A percentile compares a stretch with the other conserved stretches of the same genome.
Evolutionary conservation across 2,329 filamentous ascomycete genomes (phyloP).

Genomic region (Magnaporthiopsis rhizophila): DNA sequence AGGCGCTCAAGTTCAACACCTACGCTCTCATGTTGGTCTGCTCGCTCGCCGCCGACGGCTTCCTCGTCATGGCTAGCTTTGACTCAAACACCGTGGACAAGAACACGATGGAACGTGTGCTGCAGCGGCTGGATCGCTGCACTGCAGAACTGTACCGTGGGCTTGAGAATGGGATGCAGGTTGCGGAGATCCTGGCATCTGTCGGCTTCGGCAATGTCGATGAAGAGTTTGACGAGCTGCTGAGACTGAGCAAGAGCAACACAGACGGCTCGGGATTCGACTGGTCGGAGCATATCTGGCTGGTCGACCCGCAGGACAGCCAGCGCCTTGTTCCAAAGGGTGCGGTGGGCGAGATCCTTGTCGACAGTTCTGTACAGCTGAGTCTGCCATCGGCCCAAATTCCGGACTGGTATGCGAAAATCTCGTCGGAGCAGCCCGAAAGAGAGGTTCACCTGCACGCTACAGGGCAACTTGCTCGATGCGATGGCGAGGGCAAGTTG

Average conservation of each 20-base stretch:
- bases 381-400: conserved; percentile 1
- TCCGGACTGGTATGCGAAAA: neutral
- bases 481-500: conserved; percentile 20
- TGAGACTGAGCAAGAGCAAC: neutral
- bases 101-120: conserved; percentile 42
- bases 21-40: conserved; percentile 61
- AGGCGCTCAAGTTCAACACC: conserved; percentile 50
- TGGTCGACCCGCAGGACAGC: conserved; percentile 29
- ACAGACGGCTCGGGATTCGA: neutral
- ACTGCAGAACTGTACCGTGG: conserved; percentile 39
- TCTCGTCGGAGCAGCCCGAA: neutral
- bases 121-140: conserved; percentile 44
- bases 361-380: conserved; percentile 18
- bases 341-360: conserved; percentile 34
- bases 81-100: conserved; percentile 51
- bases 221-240: conserved; percentile 2
- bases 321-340: conserved; percentile 30
- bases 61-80: conserved; percentile 56
- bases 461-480: conserved; percentile 32
- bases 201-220: conserved; percentile 19
- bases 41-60: conserved; percentile 45
- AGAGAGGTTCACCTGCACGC: conserved; percentile 22
- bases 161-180: conserved; percentile 21
- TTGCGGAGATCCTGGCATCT: conserved; percentile 26
- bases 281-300: conserved; percentile 20